phyloP scores from a whole-genome alignment of 129 eudicot species.

The Erigeron canadensis region DNA sequence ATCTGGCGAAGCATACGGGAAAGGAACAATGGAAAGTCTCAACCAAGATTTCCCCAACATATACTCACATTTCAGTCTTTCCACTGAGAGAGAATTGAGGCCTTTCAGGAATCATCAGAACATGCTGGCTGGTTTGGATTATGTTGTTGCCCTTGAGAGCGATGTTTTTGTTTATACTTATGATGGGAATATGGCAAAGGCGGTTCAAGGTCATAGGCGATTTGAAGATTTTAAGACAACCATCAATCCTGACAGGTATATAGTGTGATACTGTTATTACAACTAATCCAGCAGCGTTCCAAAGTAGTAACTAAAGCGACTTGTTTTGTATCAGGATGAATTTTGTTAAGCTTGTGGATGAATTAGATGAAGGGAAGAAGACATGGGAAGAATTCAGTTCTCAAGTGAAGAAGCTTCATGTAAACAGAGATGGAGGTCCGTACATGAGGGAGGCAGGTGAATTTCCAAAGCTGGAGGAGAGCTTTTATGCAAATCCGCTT shows the following conservation, averaged over 20 bases:
- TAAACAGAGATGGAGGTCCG: constrained; percentile 73
- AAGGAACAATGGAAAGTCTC: constrained; percentile 75
- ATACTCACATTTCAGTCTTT: constrained; percentile 72
- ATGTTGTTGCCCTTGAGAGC: constrained; percentile 88
- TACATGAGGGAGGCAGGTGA: constrained; percentile 80
- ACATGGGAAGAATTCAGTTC: constrained; percentile 79
- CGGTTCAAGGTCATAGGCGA: constrained; percentile 92
- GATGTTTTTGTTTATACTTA: constrained; percentile 91
- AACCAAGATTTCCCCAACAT: constrained; percentile 76
- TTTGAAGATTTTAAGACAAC: constrained; percentile 92
- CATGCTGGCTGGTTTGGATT: constrained; percentile 96
- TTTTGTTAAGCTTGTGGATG: constrained; percentile 75
- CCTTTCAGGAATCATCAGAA: constrained; percentile 87
- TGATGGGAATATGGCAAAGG: constrained; percentile 99
- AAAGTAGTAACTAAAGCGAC: background rate
- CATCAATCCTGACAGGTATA: constrained; percentile 89
- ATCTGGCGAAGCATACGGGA: constrained; percentile 95
- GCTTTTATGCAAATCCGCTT: constrained; percentile 93
- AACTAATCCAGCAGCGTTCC: background rate
- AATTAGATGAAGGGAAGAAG: constrained; percentile 62
- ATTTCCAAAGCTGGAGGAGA: constrained; percentile 96
- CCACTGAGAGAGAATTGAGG: constrained; percentile 71
- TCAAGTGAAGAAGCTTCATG: constrained; percentile 78
- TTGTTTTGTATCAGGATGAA: constrained; percentile 65
- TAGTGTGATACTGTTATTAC: background rate